phyloP scores from a whole-genome alignment of 805 yeast genomes.

The Barnettozyma salicaria region DNA sequence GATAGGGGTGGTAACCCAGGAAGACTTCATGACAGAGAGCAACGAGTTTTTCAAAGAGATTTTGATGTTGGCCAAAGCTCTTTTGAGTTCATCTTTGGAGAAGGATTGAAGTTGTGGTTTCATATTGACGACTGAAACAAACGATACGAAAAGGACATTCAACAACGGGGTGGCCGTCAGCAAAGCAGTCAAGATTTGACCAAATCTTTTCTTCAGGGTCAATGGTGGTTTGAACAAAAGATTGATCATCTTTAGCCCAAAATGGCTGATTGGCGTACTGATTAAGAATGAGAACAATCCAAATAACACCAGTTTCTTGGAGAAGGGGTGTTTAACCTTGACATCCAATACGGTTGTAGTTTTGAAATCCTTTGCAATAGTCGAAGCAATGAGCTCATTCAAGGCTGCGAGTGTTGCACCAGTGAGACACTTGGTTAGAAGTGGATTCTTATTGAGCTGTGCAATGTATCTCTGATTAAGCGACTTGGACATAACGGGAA shows the following conservation, averaged over 20 bases:
- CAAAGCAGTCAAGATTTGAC: slow-evolving; percentile 48
- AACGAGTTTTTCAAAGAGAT: slow-evolving; percentile 36
- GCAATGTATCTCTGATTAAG: slow-evolving; percentile 30
- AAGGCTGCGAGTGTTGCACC: slow-evolving; percentile 49
- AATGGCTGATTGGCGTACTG: slow-evolving; percentile 55
- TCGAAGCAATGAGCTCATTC: slow-evolving; percentile 53
- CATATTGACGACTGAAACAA: slow-evolving; percentile 46
- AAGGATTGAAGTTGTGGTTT: slow-evolving; percentile 17
- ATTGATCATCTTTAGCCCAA: slow-evolving; percentile 42
- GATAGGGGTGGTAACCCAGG: slow-evolving; percentile 48
- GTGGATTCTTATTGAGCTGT: slow-evolving; percentile 42
- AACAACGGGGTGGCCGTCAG: slow-evolving; percentile 50
- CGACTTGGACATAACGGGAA: slow-evolving; percentile 10
- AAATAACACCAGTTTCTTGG: slow-evolving; percentile 43
- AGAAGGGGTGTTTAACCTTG: slow-evolving; percentile 22
- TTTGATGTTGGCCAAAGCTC: slow-evolving; percentile 19
- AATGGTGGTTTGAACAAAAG: slow-evolving; percentile 39
- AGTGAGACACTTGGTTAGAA: slow-evolving; percentile 53
- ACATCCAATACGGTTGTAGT: slow-evolving; percentile 15
- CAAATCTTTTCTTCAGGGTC: slow-evolving; percentile 33
- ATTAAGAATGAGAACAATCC: slow-evolving; percentile 49
- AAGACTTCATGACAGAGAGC: slow-evolving; percentile 41
- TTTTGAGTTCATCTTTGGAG: slow-evolving; percentile 12
- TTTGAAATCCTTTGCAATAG: slow-evolving; percentile 41
- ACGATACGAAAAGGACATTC: slow-evolving; percentile 42